Evolutionary conservation across 1,139 yeast genomes (phyloP).

Genomic region (Yarrowia galli): DNA sequence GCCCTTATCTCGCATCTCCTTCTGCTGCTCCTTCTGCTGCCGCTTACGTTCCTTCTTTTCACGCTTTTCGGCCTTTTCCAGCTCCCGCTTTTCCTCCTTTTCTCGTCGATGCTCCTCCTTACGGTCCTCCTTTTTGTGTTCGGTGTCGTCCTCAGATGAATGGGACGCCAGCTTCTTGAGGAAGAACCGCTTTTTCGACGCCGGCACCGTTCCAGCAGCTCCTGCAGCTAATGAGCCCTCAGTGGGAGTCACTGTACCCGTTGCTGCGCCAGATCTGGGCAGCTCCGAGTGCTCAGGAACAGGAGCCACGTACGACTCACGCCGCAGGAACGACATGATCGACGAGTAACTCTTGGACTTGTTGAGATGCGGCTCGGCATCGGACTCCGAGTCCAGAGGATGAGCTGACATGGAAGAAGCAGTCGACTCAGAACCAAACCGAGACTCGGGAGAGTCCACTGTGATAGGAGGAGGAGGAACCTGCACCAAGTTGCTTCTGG

Average conservation of each 20-base stretch:
- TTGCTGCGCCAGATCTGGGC: neutral
- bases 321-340: conserved; percentile 24
- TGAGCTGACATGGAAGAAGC: conserved; percentile 13
- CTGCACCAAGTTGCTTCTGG: conserved; percentile 4
- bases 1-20: conserved; percentile 12
- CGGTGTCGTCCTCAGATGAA: conserved; percentile 11
- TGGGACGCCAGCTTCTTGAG: conserved; percentile 28
- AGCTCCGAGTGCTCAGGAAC: neutral
- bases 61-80: conserved; percentile 14
- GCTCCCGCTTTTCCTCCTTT: conserved; percentile 16
- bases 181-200: conserved; percentile 30
- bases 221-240: neutral
- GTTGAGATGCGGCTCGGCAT: conserved; percentile 22
- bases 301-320: conserved; percentile 28
- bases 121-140: neutral
- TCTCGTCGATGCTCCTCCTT: conserved; percentile 8
- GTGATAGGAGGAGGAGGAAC: conserved; percentile 19
- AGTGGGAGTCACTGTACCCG: conserved; percentile 15
- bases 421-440: conserved; percentile 5
- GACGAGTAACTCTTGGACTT: conserved; percentile 37
- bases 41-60: conserved; percentile 18
- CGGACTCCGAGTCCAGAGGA: conserved; percentile 26
- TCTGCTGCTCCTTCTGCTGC: conserved; percentile 9
- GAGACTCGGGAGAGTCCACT: conserved; percentile 28
- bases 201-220: neutral